phyloP scores from a whole-genome alignment of 2,329 filamentous ascomycete species.

The Raffaelea ambrosiae region DNA sequence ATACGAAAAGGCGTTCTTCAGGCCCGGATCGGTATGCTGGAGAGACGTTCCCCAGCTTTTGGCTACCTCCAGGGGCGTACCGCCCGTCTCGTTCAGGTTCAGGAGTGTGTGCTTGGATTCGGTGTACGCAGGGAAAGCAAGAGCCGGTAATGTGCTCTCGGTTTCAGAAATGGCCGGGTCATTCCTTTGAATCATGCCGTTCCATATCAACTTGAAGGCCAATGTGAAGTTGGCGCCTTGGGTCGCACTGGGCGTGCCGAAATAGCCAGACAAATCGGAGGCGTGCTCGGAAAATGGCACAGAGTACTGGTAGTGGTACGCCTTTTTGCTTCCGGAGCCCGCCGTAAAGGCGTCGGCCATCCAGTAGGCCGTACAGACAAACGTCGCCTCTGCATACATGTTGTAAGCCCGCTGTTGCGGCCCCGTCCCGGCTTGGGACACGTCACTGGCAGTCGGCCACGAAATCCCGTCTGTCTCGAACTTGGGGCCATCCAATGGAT shows the following conservation, averaged over 20 bases:
- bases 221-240: slow-evolving; percentile 16
- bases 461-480: slow-evolving; percentile 26
- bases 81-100: slow-evolving; percentile 6
- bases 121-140: slow-evolving; percentile 1
- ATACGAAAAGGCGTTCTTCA: slow-evolving; percentile 24
- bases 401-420: slow-evolving; percentile 42
- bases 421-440: slow-evolving; percentile 27
- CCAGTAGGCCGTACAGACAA: slow-evolving; percentile 46
- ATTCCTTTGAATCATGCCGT: slow-evolving; percentile 29
- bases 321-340: slow-evolving; percentile 10
- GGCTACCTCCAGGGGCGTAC: not conserved
- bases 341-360: slow-evolving; percentile 38
- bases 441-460: slow-evolving; percentile 14
- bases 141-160: not conserved
- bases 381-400: slow-evolving; percentile 42
- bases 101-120: not conserved
- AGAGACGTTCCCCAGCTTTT: slow-evolving; percentile 1
- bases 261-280: slow-evolving; percentile 23
- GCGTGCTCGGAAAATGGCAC: slow-evolving; percentile 26
- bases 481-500: slow-evolving; percentile 15
- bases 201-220: slow-evolving; percentile 19
- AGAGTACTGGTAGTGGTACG: slow-evolving; percentile 36
- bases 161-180: slow-evolving; percentile 17
- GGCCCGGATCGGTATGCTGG: slow-evolving; percentile 18
- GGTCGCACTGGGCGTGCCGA: slow-evolving; percentile 14